Evolutionary conservation across 2,329 filamentous ascomycete species (phyloP).

Genomic region (Ascocoryne sarcoides): DNA sequence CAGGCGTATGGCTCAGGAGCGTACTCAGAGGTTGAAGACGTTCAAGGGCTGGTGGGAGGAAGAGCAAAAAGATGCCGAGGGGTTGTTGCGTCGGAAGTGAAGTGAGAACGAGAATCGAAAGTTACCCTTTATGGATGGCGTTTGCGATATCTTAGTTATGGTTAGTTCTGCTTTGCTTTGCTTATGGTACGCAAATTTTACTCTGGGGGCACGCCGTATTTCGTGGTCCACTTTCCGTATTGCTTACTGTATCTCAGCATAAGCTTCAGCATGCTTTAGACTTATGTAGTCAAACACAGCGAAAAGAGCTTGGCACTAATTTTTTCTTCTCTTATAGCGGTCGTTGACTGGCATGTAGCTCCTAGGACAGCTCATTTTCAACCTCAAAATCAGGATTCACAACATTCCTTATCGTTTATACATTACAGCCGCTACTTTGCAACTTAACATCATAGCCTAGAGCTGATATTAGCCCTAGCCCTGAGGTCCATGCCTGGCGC

Average conservation of each 20-base stretch:
- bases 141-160: not conserved
- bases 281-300: not conserved
- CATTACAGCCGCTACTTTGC: not conserved
- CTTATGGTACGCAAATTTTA: too few relatives aligned
- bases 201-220: too few relatives aligned
- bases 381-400: not conserved
- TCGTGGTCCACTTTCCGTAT: not conserved
- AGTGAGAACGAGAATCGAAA: slow-evolving; percentile 4
- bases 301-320: too few relatives aligned
- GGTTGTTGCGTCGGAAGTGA: slow-evolving; percentile 18
- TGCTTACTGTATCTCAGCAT: not conserved
- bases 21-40: slow-evolving; percentile 42
- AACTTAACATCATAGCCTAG: too few relatives aligned
- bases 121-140: slow-evolving; percentile 1
- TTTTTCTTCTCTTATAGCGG: not conserved
- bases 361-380: not conserved
- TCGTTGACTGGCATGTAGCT: too few relatives aligned
- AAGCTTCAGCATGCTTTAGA: not conserved
- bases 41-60: slow-evolving; percentile 52
- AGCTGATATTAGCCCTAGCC: too few relatives aligned
- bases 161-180: not conserved
- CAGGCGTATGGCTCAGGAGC: slow-evolving; percentile 41
- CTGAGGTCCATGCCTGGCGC: too few relatives aligned
- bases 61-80: slow-evolving; percentile 33
- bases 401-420: not conserved